Conservation (phyloP, 768 basidiomycete genomes). For the Calvatia gigantea region DNA sequence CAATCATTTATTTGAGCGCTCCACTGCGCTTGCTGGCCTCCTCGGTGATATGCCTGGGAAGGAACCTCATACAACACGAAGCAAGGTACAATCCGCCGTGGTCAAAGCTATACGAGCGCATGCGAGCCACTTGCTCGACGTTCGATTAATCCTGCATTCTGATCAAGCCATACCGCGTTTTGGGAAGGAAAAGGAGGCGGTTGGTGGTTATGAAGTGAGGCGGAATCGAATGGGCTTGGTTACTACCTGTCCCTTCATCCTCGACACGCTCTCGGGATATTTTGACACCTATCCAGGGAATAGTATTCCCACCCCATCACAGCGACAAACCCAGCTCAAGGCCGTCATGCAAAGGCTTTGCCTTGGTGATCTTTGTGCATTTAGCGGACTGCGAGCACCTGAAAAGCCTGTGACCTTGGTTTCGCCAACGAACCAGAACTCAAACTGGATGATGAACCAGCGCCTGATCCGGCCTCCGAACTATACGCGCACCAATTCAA, state of each 20-base stretch:
- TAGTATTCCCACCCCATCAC: slow-evolving; percentile 61
- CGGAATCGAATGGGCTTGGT: slow-evolving; percentile 40
- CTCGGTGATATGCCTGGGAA: slow-evolving; percentile 18
- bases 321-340: slow-evolving; percentile 51
- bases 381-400: slow-evolving; percentile 38
- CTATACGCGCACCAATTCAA: slow-evolving; percentile 48
- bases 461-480: not conserved
- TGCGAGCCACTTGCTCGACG: slow-evolving; percentile 45
- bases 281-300: slow-evolving; percentile 39
- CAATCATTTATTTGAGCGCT: slow-evolving; percentile 43
- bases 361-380: slow-evolving; percentile 55
- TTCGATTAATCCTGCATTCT: slow-evolving; percentile 51
- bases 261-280: not conserved
- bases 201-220: slow-evolving; percentile 65
- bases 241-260: slow-evolving; percentile 7
- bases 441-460: not conserved
- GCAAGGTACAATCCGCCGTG: slow-evolving; percentile 37
- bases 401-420: slow-evolving; percentile 61
- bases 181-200: slow-evolving; percentile 10
- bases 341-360: slow-evolving; percentile 72
- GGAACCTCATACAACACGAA: not conserved
- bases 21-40: slow-evolving; percentile 28
- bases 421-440: slow-evolving; percentile 4
- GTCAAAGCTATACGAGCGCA: slow-evolving; percentile 57
- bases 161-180: slow-evolving; percentile 26